Base-by-base conservation (phyloP, 805 yeast species). In the Wickerhamiella australiensis region DNA sequence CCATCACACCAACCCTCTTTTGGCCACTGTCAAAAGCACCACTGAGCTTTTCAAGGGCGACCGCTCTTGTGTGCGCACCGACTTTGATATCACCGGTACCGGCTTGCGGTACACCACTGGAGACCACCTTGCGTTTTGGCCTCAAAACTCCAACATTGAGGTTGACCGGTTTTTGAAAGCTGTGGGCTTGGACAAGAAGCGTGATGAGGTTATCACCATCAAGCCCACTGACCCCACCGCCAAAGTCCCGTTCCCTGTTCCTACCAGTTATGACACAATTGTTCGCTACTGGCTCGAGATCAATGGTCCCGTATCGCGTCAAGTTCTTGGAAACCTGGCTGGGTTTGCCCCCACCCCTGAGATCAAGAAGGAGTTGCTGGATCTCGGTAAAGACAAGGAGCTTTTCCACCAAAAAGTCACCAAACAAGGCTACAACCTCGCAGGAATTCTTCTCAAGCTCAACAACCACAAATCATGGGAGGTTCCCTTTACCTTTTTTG, bases 111-210 rank as follows among this genome's bases (percentile, higher is more conserved):
- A 90, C 67, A 72, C 90, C 44, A 90, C 98, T 3, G 98, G 98
- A 65, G 98, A 90, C 64, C 97, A 90, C 67, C 68, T 92, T 54
- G 97, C 95, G 13, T 71, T 92, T 51, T 85, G 96, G 94, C 92
- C 96, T 31, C 85, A 92, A 21, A 90, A 90, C 66, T 71, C 94
- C 1, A 72, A 80, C 60, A 85, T 80, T 63, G 78, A 83, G 58
- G 80, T 87, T 29, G 72, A 69, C n/a, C 70, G 72, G 40, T 82
- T 92, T 57, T 68, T 82, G 52, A 57, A 67, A 42, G 79, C 83
- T 5, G 77, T 90, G 49, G 80, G 76, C 29, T 71, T 88, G 52
- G 59, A 65, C 12, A 71, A 63, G 27, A 77, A 76, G 58, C 69
- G 71, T 52, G 72, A 78, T 46, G 61, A 64, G 3, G 82, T 82